Evolutionary conservation across 495 filamentous ascomycete species (phyloP).

Genomic region (Penicillium parvum): DNA sequence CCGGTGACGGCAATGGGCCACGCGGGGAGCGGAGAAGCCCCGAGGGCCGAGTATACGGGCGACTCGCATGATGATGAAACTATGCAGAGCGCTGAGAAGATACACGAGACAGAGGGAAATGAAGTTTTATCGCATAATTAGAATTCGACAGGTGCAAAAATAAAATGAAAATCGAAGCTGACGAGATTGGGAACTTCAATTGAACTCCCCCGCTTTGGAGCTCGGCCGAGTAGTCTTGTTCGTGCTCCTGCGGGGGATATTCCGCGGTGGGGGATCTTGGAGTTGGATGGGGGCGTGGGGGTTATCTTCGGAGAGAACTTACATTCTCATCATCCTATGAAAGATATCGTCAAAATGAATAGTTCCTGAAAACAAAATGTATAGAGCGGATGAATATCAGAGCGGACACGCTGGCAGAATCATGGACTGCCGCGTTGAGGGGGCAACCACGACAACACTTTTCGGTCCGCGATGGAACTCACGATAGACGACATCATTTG

Average conservation of each 20-base stretch:
- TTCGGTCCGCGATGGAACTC: conserved; percentile 1
- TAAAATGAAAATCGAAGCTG: neutral
- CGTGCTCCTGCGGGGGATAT: neutral
- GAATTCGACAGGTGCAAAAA: neutral
- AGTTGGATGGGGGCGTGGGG: conserved; percentile 1
- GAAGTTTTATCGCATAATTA: conserved; percentile 2
- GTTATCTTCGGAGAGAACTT: neutral
- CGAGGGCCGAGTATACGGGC: conserved; percentile 20
- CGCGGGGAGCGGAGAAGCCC: conserved; percentile 30
- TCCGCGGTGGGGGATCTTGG: neutral
- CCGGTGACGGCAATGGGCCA: conserved; percentile 20
- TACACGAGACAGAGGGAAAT: neutral
- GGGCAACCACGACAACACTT: conserved; percentile 32
- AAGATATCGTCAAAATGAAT: neutral
- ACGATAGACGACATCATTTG: neutral
- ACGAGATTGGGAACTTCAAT: conserved; percentile 11
- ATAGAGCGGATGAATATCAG: too few relatives aligned
- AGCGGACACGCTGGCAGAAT: too few relatives aligned
- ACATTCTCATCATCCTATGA: neutral
- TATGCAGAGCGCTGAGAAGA: neutral
- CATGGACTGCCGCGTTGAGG: conserved; percentile 20
- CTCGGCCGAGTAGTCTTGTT: conserved; percentile 26
- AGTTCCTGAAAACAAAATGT: too few relatives aligned
- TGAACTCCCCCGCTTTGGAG: conserved; percentile 20
- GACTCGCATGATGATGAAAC: conserved; percentile 22